Percentiles rank a stretch among this genome's conserved stretches.
These are phyloP conservation scores for Mycena amicta DNA, from an alignment of 768 basidiomycete genomes.

Conservation along the genomic window DNA sequence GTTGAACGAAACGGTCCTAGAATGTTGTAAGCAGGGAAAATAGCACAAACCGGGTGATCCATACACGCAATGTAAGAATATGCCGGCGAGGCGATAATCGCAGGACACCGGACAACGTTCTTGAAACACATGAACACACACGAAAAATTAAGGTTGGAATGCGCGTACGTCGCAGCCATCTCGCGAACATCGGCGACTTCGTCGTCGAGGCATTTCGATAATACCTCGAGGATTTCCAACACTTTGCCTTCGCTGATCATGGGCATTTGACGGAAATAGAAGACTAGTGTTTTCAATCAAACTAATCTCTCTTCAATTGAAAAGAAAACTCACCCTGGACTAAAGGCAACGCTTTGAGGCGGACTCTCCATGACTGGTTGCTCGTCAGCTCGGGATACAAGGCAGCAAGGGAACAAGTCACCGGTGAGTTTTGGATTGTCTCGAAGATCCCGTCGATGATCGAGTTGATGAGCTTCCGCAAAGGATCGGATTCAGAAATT, in stretches of 20 bases:
- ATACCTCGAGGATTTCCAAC: slow-evolving; percentile 78
- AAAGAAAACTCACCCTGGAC: slow-evolving; percentile 59
- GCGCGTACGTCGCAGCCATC: slow-evolving; percentile 78
- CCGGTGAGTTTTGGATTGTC: slow-evolving; percentile 75
- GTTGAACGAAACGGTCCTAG: slow-evolving; percentile 79
- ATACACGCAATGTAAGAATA: slow-evolving; percentile 70
- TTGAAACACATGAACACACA: slow-evolving; percentile 28
- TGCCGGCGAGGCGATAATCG: slow-evolving; percentile 80
- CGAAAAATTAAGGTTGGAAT: neutral
- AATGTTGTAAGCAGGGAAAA: neutral
- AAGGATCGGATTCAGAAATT: too few species aligned
- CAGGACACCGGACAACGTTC: slow-evolving; percentile 81
- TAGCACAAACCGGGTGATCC: slow-evolving; percentile 24
- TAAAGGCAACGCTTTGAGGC: slow-evolving; percentile 83
- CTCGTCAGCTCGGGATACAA: slow-evolving; percentile 7
- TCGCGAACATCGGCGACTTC: slow-evolving; percentile 89
- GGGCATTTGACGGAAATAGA: slow-evolving; percentile 89
- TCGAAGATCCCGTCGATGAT: slow-evolving; percentile 74
- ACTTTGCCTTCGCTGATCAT: slow-evolving; percentile 75
- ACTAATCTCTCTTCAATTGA: neutral
- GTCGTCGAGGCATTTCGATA: slow-evolving; percentile 82
- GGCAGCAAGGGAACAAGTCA: slow-evolving; percentile 35
- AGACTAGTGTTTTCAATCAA: slow-evolving; percentile 44
- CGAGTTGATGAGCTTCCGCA: slow-evolving; percentile 61
- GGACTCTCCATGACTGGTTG: slow-evolving; percentile 80